Evolutionary conservation across 768 basidiomycete species (phyloP).

Genomic region (Naganishia friedmannii): DNA sequence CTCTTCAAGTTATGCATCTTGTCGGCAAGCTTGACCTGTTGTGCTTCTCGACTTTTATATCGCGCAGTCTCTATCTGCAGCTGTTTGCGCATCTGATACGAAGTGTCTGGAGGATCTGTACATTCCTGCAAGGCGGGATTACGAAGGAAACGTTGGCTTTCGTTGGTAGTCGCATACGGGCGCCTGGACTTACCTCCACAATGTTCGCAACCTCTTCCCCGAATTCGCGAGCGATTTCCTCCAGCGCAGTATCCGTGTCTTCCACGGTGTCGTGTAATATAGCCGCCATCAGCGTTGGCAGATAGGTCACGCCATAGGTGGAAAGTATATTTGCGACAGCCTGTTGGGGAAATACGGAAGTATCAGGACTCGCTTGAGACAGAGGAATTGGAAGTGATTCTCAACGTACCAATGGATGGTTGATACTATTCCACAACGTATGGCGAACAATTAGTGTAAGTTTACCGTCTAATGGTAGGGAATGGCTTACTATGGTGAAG

Average conservation of each 20-base stretch:
- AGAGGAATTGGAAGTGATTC: no score
- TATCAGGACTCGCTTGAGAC: neutral
- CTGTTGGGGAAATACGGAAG: constrained; percentile 22
- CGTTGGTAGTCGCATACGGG: neutral
- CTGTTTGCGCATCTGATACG: constrained; percentile 39
- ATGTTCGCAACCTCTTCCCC: constrained; percentile 49
- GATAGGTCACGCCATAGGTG: constrained; percentile 45
- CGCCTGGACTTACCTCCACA: constrained; percentile 38
- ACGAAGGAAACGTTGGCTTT: neutral
- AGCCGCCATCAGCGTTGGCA: constrained; percentile 49
- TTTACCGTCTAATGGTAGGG: constrained; percentile 22
- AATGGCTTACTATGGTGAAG: constrained; percentile 43
- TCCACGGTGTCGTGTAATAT: constrained; percentile 52
- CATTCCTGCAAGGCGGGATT: constrained; percentile 39
- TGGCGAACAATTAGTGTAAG: neutral
- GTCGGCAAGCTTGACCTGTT: constrained; percentile 50
- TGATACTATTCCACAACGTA: constrained; percentile 35
- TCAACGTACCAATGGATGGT: constrained; percentile 45
- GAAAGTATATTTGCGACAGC: constrained; percentile 48
- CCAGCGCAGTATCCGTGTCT: constrained; percentile 49
- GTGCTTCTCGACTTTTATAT: constrained; percentile 45
- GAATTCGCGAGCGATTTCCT: constrained; percentile 46
- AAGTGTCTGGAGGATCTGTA: constrained; percentile 42
- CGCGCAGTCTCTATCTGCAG: constrained; percentile 45
- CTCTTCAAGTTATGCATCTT: constrained; percentile 50